phyloP scores from a whole-genome alignment of 78 protist genomes.

The Dictyostelium capitatum region DNA sequence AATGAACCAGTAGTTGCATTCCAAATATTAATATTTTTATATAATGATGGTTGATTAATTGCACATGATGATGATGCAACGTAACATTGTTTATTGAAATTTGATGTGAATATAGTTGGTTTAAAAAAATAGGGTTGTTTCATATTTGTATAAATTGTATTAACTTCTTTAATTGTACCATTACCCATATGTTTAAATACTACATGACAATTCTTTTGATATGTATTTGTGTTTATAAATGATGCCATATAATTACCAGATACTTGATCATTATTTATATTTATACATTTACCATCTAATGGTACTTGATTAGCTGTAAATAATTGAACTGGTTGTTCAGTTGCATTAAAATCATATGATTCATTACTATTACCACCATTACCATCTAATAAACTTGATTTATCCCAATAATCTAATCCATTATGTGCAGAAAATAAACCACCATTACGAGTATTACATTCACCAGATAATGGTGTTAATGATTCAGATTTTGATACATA shows the following conservation, averaged over 20 bases:
- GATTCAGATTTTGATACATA: background rate
- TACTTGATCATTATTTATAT: background rate
- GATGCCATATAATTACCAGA: constrained; percentile 30
- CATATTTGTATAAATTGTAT: constrained; percentile 29
- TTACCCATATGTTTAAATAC: constrained; percentile 52
- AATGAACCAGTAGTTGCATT: constrained; percentile 6
- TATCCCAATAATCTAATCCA: constrained; percentile 24
- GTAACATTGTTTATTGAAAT: background rate
- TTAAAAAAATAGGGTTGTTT: background rate
- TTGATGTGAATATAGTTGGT: constrained; percentile 37
- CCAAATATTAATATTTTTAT: constrained; percentile 14
- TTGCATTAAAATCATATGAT: background rate
- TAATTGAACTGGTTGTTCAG: background rate
- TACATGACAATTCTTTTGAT: constrained; percentile 43
- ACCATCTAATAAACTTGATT: background rate
- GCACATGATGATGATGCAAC: background rate
- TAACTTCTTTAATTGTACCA: background rate
- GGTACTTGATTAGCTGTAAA: background rate
- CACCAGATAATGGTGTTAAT: constrained; percentile 5
- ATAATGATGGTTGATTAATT: background rate
- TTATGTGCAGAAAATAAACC: background rate
- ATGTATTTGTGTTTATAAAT: background rate
- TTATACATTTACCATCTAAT: constrained; percentile 10
- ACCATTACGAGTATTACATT: background rate
- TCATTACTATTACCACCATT: background rate